Evolutionary conservation across 495 filamentous ascomycete species (phyloP).

Genomic region (Recurvomyces mirabilis): DNA sequence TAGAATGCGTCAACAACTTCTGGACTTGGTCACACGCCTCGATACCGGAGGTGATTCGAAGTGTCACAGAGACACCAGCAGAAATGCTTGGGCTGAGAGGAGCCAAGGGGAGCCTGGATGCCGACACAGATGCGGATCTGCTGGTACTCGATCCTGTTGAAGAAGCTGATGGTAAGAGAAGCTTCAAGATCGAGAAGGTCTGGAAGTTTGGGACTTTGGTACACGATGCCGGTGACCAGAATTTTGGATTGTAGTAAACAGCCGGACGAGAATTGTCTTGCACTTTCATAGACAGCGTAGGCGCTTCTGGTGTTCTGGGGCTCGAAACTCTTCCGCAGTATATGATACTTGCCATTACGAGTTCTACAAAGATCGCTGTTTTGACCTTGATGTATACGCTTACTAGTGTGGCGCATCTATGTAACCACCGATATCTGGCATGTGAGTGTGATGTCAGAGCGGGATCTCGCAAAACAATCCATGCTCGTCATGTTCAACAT

Average conservation of each 20-base stretch:
- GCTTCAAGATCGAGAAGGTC: conserved; percentile 58
- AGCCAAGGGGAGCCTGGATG: conserved; percentile 55
- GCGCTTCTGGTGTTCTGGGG: conserved; percentile 8
- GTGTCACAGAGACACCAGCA: conserved; percentile 64
- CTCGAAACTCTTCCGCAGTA: too few relatives aligned
- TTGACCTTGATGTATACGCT: too few relatives aligned
- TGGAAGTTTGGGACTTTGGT: conserved; percentile 56
- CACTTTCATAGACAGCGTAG: conserved; percentile 8
- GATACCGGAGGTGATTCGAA: conserved; percentile 52
- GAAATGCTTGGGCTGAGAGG: conserved; percentile 56
- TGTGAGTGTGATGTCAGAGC: too few relatives aligned
- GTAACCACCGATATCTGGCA: too few relatives aligned
- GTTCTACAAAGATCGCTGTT: too few relatives aligned
- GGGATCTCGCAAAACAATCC: too few relatives aligned
- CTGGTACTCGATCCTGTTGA: conserved; percentile 52
- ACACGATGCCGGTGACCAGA: conserved; percentile 7
- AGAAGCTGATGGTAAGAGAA: conserved; percentile 33
- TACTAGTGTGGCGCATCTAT: too few relatives aligned
- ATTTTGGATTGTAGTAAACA: not conserved
- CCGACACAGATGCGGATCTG: conserved; percentile 69
- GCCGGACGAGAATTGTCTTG: too few relatives aligned
- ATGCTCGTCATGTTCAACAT: too few relatives aligned
- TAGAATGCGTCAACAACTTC: conserved; percentile 76
- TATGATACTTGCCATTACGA: not conserved
- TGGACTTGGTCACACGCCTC: conserved; percentile 54